phyloP scores from a whole-genome alignment of 2,329 filamentous ascomycete species.

The Cadophora sp. region DNA sequence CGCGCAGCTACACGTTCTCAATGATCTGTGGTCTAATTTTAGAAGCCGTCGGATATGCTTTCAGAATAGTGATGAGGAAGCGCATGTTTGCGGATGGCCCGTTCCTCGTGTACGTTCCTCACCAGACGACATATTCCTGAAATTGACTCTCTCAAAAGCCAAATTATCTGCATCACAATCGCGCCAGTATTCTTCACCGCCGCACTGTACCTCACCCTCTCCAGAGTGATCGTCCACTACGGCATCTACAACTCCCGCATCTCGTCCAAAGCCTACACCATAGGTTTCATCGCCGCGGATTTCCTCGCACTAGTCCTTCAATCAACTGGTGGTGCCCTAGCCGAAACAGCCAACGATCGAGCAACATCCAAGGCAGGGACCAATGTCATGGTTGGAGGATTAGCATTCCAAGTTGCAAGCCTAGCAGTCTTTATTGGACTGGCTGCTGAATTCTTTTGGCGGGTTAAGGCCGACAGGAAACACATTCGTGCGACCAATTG shows the following conservation, averaged over 20 bases:
- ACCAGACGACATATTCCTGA: background rate
- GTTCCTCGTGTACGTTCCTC: conserved; percentile 34
- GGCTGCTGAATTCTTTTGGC: conserved; percentile 27
- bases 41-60: conserved; percentile 64
- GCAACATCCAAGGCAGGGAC: conserved; percentile 30
- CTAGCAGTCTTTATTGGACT: conserved; percentile 41
- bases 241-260: conserved; percentile 46
- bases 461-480: conserved; percentile 25
- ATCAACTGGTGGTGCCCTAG: conserved; percentile 62
- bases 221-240: conserved; percentile 60
- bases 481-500: conserved; percentile 8
- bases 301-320: conserved; percentile 63
- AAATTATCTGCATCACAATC: conserved; percentile 59
- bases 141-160: conserved; percentile 43
- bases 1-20: conserved; percentile 61
- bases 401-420: conserved; percentile 47
- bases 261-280: conserved; percentile 56
- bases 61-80: conserved; percentile 43
- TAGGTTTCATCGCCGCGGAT: conserved; percentile 53
- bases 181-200: conserved; percentile 59
- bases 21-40: conserved; percentile 58
- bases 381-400: conserved; percentile 48
- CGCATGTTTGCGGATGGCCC: conserved; percentile 31
- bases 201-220: conserved; percentile 63
- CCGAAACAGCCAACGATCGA: conserved; percentile 51